A percentile compares a stretch with the other conserved stretches of the same genome.
Evolutionary conservation across 192 early-diverging fungal genomes (phyloP).

Genomic region (Dissophora globulifera): DNA sequence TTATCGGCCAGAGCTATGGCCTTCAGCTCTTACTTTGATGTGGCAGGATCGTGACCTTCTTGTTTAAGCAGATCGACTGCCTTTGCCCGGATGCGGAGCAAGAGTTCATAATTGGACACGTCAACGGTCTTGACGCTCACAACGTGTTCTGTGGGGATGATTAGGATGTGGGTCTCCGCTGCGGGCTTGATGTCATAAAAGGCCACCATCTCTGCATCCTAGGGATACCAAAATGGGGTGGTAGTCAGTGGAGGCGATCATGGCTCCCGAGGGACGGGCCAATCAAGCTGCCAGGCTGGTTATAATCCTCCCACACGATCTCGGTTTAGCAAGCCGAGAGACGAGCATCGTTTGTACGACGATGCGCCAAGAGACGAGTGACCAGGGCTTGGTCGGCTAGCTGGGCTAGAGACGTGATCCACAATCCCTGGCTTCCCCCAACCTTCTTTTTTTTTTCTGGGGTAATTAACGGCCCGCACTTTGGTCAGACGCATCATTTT

Average conservation of each 20-base stretch:
- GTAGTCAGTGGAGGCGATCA: too few species aligned
- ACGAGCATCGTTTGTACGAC: too few species aligned
- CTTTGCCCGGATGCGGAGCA: conserved; percentile 41
- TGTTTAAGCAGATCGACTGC: conserved; percentile 41
- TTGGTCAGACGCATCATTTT: too few species aligned
- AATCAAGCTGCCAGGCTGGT: too few species aligned
- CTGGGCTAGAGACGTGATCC: too few species aligned
- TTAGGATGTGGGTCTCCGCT: conserved; percentile 53
- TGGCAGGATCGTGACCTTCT: conserved; percentile 8
- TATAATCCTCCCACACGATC: too few species aligned
- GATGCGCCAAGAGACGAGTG: too few species aligned
- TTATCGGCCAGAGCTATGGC: too few species aligned
- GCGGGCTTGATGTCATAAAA: conserved; percentile 58
- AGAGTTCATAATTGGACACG: conserved; percentile 18
- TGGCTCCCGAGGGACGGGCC: too few species aligned
- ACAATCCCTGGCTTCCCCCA: neutral
- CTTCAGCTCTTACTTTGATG: conserved; percentile 35
- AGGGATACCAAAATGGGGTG: neutral
- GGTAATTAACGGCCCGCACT: too few species aligned
- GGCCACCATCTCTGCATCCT: conserved; percentile 56
- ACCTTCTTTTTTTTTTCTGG: neutral
- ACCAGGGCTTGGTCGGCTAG: neutral
- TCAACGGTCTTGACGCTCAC: conserved; percentile 53
- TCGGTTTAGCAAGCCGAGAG: too few species aligned
- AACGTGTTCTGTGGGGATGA: conserved; percentile 55